phyloP scores from a whole-genome alignment of 2,329 filamentous ascomycete species.

The Ilyonectria sp. region DNA sequence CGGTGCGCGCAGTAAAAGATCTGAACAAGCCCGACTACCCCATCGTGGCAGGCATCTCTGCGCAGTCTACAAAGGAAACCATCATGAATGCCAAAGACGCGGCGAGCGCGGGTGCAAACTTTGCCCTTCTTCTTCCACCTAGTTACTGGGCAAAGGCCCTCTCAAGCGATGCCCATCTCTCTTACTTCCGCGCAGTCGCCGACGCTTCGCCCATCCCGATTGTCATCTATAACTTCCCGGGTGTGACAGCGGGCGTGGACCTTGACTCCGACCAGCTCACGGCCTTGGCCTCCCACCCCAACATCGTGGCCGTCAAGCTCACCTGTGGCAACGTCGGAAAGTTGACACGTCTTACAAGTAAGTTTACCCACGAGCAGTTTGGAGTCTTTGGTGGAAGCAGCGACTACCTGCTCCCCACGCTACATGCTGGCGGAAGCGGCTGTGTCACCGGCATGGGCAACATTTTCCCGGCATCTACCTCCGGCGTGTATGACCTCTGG shows the following conservation, averaged over 20 bases:
- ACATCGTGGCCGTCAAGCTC: slow-evolving; percentile 78
- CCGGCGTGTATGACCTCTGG: slow-evolving; percentile 59
- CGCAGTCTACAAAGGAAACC: slow-evolving; percentile 70
- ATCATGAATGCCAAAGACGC: slow-evolving; percentile 79
- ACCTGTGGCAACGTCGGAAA: slow-evolving; percentile 80
- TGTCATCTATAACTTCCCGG: slow-evolving; percentile 79
- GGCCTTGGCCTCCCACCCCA: slow-evolving; percentile 71
- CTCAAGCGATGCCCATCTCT: slow-evolving; percentile 68
- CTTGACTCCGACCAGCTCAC: slow-evolving; percentile 75
- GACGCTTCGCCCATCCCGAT: slow-evolving; percentile 74
- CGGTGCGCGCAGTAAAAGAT: slow-evolving; percentile 56
- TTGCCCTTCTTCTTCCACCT: slow-evolving; percentile 81
- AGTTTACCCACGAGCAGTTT: slow-evolving; percentile 57
- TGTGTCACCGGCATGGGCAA: slow-evolving; percentile 64
- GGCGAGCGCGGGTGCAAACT: slow-evolving; percentile 77
- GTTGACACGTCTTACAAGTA: slow-evolving; percentile 69
- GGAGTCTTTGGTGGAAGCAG: slow-evolving; percentile 61
- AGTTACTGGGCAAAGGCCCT: slow-evolving; percentile 76
- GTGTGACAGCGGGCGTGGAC: slow-evolving; percentile 75
- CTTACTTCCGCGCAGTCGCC: slow-evolving; percentile 77
- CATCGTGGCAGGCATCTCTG: slow-evolving; percentile 62
- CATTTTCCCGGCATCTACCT: slow-evolving; percentile 61
- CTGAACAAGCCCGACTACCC: slow-evolving; percentile 54
- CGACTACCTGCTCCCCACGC: slow-evolving; percentile 59
- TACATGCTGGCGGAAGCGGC: slow-evolving; percentile 57